These are phyloP conservation scores for Plectosphaerella cucumerina DNA, from an alignment of 2,329 filamentous ascomycete genomes.

Conservation along the genomic window DNA sequence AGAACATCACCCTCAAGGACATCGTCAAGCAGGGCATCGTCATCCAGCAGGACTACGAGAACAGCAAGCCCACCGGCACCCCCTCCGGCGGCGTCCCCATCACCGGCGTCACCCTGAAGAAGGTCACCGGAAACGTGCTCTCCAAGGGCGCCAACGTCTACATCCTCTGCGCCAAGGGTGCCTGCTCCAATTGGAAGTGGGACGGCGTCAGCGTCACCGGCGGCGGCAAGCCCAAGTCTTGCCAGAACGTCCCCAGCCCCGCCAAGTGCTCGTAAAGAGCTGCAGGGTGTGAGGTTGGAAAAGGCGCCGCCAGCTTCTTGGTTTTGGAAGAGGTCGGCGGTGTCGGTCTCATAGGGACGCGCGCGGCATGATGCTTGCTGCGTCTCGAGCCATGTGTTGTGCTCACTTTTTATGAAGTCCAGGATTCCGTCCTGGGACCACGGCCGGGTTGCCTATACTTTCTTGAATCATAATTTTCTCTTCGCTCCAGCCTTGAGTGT, in stretches of 20 bases:
- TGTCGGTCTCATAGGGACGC: too few species aligned
- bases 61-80: constrained; percentile 36
- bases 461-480: too few species aligned
- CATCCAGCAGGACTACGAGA: constrained; percentile 43
- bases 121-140: constrained; percentile 39
- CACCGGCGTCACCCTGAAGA: constrained; percentile 40
- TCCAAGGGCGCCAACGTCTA: constrained; percentile 37
- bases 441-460: too few species aligned
- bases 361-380: too few species aligned
- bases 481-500: too few species aligned
- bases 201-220: constrained; percentile 43
- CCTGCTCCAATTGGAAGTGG: constrained; percentile 52
- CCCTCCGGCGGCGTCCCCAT: constrained; percentile 48
- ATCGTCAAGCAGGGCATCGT: constrained; percentile 36
- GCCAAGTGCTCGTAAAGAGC: constrained; percentile 8
- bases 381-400: too few species aligned
- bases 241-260: constrained; percentile 20
- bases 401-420: too few species aligned
- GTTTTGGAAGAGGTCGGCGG: too few species aligned
- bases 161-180: constrained; percentile 48
- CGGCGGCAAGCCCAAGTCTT: constrained; percentile 32
- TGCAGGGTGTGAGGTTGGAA: too few species aligned
- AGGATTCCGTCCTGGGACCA: too few species aligned
- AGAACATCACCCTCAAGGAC: constrained; percentile 34
- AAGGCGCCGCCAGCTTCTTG: too few species aligned